phyloP scores from a whole-genome alignment of 306 rosid species.

The Gastrolobium villosum region DNA sequence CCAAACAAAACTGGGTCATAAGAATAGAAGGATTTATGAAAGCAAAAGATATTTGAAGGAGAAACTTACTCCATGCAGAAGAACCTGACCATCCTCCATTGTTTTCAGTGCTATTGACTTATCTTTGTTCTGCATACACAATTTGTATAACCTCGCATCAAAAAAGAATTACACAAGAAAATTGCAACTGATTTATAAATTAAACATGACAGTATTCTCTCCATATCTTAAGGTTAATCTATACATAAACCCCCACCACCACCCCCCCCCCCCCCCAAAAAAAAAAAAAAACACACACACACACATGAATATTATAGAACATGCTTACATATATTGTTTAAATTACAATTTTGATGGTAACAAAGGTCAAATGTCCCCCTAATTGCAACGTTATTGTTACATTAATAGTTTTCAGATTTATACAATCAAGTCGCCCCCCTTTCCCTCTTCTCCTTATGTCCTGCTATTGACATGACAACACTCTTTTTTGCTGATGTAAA shows the following conservation, averaged over 20 bases:
- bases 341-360: slow-evolving; percentile 19
- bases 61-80: slow-evolving; percentile 79
- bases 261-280: too few species aligned
- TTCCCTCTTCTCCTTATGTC: not conserved
- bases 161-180: slow-evolving; percentile 29
- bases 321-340: slow-evolving; percentile 3
- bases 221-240: slow-evolving; percentile 22
- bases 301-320: not conserved
- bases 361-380: slow-evolving; percentile 3
- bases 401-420: slow-evolving; percentile 2
- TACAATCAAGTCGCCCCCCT: not conserved
- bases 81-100: slow-evolving; percentile 99
- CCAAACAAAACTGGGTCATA: slow-evolving; percentile 43
- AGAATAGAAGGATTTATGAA: slow-evolving; percentile 32
- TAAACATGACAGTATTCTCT: slow-evolving; percentile 32
- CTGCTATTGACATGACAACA: slow-evolving; percentile 25
- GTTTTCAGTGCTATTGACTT: slow-evolving; percentile 91
- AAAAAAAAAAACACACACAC: not conserved
- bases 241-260: not conserved
- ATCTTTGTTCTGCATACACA: slow-evolving; percentile 80
- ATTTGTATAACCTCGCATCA: slow-evolving; percentile 40
- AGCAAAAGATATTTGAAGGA: slow-evolving; percentile 36
- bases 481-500: slow-evolving; percentile 9
- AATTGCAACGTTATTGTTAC: slow-evolving; percentile 19
- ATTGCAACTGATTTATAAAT: slow-evolving; percentile 31